Conservation (phyloP, 2,329 filamentous ascomycete species). For the Aspergillus pseudoglaucus region DNA sequence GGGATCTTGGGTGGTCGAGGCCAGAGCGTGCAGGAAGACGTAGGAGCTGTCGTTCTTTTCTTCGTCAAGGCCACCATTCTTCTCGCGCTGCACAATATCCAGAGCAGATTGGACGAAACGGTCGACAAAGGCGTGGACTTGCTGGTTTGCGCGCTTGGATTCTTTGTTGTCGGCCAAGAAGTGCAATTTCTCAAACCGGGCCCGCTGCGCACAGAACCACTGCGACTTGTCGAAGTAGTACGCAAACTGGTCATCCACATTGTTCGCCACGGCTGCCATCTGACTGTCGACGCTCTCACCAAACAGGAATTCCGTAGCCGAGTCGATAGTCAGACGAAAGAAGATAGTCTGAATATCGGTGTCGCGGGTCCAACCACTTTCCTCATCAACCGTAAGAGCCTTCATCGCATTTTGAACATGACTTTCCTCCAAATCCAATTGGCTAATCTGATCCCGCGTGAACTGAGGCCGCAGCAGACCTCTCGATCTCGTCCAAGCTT, state of each 20-base stretch:
- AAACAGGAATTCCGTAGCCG: conserved; percentile 78
- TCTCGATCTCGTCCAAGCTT: conserved; percentile 71
- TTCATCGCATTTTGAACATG: conserved; percentile 70
- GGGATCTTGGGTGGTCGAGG: conserved; percentile 41
- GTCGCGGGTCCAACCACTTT: conserved; percentile 41
- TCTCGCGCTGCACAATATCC: conserved; percentile 1
- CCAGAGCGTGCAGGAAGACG: conserved; percentile 46
- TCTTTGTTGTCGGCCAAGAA: conserved; percentile 17
- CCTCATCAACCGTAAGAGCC: conserved; percentile 53
- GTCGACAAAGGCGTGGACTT: conserved; percentile 17
- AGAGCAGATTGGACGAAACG: conserved; percentile 8
- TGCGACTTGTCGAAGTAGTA: conserved; percentile 30
- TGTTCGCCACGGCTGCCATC: conserved; percentile 31
- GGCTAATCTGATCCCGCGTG: conserved; percentile 73
- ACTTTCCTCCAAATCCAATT: conserved; percentile 72
- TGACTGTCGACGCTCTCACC: conserved; percentile 64
- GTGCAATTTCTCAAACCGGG: conserved; percentile 15
- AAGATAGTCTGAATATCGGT: conserved; percentile 71
- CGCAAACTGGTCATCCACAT: conserved; percentile 39
- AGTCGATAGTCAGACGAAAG: conserved; percentile 79
- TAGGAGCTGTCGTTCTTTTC: conserved; percentile 31
- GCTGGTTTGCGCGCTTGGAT: conserved; percentile 4
- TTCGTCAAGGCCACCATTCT: neutral
- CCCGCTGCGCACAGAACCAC: conserved; percentile 22
- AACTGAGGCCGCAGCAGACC: conserved; percentile 81